Base-by-base conservation (phyloP, 805 yeast species). In the Zygosaccharomyces lentus region DNA sequence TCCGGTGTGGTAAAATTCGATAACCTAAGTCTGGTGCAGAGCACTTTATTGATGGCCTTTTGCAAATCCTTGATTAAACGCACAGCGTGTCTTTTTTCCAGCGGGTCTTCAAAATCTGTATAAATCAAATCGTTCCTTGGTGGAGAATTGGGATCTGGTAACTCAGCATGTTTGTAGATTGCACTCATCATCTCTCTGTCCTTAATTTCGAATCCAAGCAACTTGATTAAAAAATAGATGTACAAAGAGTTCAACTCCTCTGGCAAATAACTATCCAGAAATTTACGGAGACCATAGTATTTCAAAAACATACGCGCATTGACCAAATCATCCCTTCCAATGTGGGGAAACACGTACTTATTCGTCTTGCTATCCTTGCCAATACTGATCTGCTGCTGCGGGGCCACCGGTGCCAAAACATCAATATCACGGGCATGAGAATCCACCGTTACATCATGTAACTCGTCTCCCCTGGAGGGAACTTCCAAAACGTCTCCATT, bases 31-130 rank as follows among this genome's bases (percentile, higher is more conserved):
- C 95, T 74, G 45, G 80, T 74, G 34, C 70, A 63, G 24, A 76
- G 58, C 9, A 84, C 87, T 54, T 77, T 78, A 46, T 77, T 76
- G 67, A 87, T 80, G 8, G 87, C 89, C 44, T 72, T 72, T 54
- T 80, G 81, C 34, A 86, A 67, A 43, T 75, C 71, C 49, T 73
- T 71, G 31, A 82, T 73, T 34, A 76, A 68, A 41, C 69, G 70
- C 49, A 70, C 64, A 21, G 80, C 66, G 48, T 69, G 71, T 43
- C 68, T 67, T 43, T 75, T 76, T 47, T 74, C 76, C 43, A 67
- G 63, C 10, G 70, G 64, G 30, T 65, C 69, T 12, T 61, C 64
- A 13, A 62, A 56, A 30, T 62, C 50, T 2, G 51, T 52, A 36
- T 52, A 48, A 12, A 59, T 50, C 48, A 57, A 49, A 9, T 26